Percentiles rank a stretch among this genome's conserved stretches.
Evolutionary conservation across 1,284 basidiomycete species (phyloP).

Genomic region (Leccinum colubrinum): DNA sequence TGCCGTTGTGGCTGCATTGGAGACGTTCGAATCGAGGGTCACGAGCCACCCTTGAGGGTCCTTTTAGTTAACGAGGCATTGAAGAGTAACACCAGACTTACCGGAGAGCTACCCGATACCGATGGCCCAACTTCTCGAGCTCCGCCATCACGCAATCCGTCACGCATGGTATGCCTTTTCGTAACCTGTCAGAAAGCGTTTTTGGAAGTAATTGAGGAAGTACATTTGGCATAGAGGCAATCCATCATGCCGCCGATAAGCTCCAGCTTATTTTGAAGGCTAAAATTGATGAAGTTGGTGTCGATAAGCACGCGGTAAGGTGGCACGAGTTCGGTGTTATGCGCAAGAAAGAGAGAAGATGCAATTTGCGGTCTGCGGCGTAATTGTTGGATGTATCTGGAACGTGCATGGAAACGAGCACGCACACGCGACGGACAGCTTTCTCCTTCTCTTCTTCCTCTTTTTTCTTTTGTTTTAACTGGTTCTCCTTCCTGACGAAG

Average conservation of each 20-base stretch:
- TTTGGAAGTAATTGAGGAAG: conserved; percentile 30
- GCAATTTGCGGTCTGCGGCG: conserved; percentile 70
- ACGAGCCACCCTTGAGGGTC: conserved; percentile 75
- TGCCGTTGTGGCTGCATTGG: conserved; percentile 89
- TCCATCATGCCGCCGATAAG: conserved; percentile 99
- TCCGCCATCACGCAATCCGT: conserved; percentile 99
- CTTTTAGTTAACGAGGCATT: background rate
- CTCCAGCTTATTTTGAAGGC: conserved; percentile 97
- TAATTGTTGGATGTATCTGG: background rate
- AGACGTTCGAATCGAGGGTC: conserved; percentile 97
- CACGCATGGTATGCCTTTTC: conserved; percentile 92
- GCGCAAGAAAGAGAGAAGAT: conserved; percentile 92
- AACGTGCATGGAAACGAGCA: conserved; percentile 19
- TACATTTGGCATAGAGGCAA: conserved; percentile 98
- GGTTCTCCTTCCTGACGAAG: conserved; percentile 69
- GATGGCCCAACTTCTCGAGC: conserved; percentile 94
- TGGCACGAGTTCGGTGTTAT: conserved; percentile 94
- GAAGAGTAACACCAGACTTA: conserved; percentile 35
- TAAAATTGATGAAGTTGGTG: conserved; percentile 99
- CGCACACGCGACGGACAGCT: conserved; percentile 70
- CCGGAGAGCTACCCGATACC: conserved; percentile 93
- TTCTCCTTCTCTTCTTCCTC: conserved; percentile 74
- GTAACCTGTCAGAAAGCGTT: conserved; percentile 4
- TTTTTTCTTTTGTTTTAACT: conserved; percentile 75
- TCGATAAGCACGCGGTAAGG: conserved; percentile 98